A percentile compares a stretch with the other conserved stretches of the same genome.
phyloP scores from a whole-genome alignment of 345 rosid species.

The Lagerstroemia speciosa region DNA sequence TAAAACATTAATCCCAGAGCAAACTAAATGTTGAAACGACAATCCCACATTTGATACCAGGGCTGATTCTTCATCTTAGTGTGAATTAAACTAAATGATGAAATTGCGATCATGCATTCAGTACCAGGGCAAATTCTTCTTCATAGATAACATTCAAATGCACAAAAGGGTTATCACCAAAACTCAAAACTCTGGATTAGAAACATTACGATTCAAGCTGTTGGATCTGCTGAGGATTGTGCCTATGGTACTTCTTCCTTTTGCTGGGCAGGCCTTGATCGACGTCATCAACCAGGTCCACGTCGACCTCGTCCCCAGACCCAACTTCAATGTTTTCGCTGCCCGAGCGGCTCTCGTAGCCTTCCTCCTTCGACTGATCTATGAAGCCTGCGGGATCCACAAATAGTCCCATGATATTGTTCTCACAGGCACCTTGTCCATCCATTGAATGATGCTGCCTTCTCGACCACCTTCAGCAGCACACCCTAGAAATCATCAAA shows the following conservation, averaged over 20 bases:
- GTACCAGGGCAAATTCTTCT: too few species aligned
- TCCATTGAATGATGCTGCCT: conserved; percentile 32
- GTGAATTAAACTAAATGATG: too few species aligned
- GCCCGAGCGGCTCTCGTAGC: conserved; percentile 31
- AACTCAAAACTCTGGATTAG: not conserved
- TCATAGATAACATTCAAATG: too few species aligned
- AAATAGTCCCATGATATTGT: conserved; percentile 15
- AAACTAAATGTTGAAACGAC: too few species aligned
- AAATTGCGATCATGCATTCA: too few species aligned
- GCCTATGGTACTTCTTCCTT: conserved; percentile 64
- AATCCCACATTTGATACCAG: too few species aligned
- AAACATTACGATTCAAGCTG: conserved; percentile 58
- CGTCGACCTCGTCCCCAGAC: conserved; percentile 54
- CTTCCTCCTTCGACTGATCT: conserved; percentile 21
- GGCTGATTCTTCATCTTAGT: too few species aligned
- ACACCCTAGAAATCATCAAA: not conserved
- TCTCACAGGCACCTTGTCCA: conserved; percentile 15
- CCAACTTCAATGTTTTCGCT: not conserved
- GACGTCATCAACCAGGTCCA: conserved; percentile 34
- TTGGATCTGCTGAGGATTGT: conserved; percentile 61
- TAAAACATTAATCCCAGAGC: too few species aligned
- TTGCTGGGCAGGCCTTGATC: conserved; percentile 17
- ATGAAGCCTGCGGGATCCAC: conserved; percentile 27
- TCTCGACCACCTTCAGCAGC: not conserved
- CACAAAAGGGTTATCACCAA: not conserved